Evolutionary conservation across 805 yeast genomes (phyloP), one percentile per base, ranked within the genome.

Genomic region (Saturnispora sanitii): DNA sequence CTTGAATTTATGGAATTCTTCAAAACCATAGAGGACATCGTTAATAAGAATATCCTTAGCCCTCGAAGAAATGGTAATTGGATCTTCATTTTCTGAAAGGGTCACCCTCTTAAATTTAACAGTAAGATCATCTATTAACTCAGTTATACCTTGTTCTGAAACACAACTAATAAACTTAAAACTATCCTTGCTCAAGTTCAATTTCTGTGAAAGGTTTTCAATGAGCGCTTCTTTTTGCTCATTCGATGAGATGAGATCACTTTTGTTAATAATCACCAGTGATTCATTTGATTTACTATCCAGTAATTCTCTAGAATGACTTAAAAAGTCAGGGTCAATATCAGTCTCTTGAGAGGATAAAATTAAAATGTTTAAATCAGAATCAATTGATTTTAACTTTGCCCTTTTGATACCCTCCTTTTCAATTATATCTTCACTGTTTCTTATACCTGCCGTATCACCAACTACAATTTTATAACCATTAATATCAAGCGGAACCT

Each of bases 381-480:
- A 75, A 7, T 62, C 60, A 7, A 61, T 51, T 1, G 88, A 69
- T 47, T 74, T 75, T 18, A 57, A 58, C 42, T 73, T 76, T 0
- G 97, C 95, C 38, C 92, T 66, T 45, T 70, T 69, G 4, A 92
- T 87, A 0, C 98, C 98, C 55, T 86, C 82, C 5, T 55, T 52
- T 48, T 82, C 92, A 32, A 57, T 57, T 1, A 61, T 55, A 35
- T 47, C 49, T 19, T 63, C 57, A 0, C 65, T 43, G 9, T 66
- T 58, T 44, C 97, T 61, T 4, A 92, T 73, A 0, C 98, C 98
- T 0, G 98, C 98, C 1, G 97, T 88, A 56, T 92, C 98, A 3
- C 94, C 85, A 18, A 88, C 59, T 3, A 86, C 67, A 0, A 86
- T 81, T 56, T 88, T 90, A 57, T 69, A 86, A 0, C 98, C 98